Evolutionary conservation across 495 filamentous ascomycete genomes (phyloP).

Genomic region (Trichoderma virens): DNA sequence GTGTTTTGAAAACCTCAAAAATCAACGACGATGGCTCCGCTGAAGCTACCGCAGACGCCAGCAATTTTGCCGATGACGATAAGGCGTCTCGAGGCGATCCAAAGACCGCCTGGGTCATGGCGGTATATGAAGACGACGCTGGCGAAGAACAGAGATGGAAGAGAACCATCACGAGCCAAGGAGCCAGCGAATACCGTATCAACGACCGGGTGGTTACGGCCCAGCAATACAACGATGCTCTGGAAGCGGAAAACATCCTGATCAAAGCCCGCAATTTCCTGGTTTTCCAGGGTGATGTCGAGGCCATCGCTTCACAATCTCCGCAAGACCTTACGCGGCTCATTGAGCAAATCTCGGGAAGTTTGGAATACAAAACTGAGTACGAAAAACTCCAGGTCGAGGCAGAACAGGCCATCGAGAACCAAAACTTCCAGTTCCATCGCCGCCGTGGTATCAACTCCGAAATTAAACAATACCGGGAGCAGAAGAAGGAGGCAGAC

Average conservation of each 20-base stretch:
- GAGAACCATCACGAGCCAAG: constrained; percentile 79
- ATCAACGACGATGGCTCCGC: constrained; percentile 81
- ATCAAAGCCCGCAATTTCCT: constrained; percentile 98
- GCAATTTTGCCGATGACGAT: constrained; percentile 49
- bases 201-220: constrained; percentile 85
- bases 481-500: constrained; percentile 94
- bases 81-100: constrained; percentile 63
- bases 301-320: constrained; percentile 92
- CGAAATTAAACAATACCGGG: constrained; percentile 93
- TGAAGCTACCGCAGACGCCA: constrained; percentile 35
- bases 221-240: constrained; percentile 84
- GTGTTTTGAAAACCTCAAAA: constrained; percentile 83
- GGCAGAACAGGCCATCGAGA: constrained; percentile 77
- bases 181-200: constrained; percentile 92
- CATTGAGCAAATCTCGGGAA: constrained; percentile 96
- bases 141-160: constrained; percentile 96
- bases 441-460: constrained; percentile 91
- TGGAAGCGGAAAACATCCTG: constrained; percentile 91
- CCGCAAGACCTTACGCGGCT: constrained; percentile 89
- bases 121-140: constrained; percentile 95
- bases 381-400: constrained; percentile 85
- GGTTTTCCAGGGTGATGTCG: constrained; percentile 97
- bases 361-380: constrained; percentile 88
- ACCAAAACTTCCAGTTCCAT: constrained; percentile 78
- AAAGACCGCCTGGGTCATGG: constrained; percentile 96